Conservation (phyloP, 805 yeast species). For the Wickerhamomyces xylosicus region DNA sequence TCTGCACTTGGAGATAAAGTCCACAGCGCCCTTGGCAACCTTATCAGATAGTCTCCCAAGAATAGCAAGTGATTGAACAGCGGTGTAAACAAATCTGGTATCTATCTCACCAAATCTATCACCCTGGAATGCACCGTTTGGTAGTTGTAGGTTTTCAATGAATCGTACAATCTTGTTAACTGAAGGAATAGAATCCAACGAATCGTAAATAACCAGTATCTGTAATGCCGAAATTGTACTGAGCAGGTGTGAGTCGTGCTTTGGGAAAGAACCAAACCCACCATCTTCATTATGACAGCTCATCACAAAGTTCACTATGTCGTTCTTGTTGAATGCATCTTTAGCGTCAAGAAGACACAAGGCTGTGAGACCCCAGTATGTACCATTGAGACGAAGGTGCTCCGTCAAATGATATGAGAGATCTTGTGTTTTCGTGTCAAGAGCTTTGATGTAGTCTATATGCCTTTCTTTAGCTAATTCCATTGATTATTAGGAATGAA, state of each 20-base stretch:
- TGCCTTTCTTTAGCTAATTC: slow-evolving; percentile 36
- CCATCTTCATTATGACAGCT: slow-evolving; percentile 58
- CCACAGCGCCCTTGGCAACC: slow-evolving; percentile 50
- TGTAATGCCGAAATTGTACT: slow-evolving; percentile 85
- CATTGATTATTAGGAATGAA: slow-evolving; percentile 1
- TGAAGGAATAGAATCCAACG: slow-evolving; percentile 34
- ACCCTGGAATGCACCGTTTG: slow-evolving; percentile 74
- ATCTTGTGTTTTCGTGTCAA: slow-evolving; percentile 46
- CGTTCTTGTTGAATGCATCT: slow-evolving; percentile 47
- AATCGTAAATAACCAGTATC: slow-evolving; percentile 56
- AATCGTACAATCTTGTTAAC: slow-evolving; percentile 25
- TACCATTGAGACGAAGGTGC: slow-evolving; percentile 81
- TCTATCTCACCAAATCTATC: slow-evolving; percentile 90
- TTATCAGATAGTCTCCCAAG: slow-evolving; percentile 51
- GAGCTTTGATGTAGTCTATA: slow-evolving; percentile 40
- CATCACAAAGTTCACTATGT: slow-evolving; percentile 58
- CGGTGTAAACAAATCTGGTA: slow-evolving; percentile 81
- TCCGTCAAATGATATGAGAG: slow-evolving; percentile 83
- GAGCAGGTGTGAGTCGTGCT: slow-evolving; percentile 81
- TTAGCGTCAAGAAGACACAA: slow-evolving; percentile 46
- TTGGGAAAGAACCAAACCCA: slow-evolving; percentile 85
- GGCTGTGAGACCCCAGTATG: slow-evolving; percentile 92
- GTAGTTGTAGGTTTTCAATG: slow-evolving; percentile 25
- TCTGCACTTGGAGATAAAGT: slow-evolving; percentile 56
- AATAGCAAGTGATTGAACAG: slow-evolving; percentile 62